Conservation (phyloP, 441 rosid species). For the Iberis amara region DNA sequence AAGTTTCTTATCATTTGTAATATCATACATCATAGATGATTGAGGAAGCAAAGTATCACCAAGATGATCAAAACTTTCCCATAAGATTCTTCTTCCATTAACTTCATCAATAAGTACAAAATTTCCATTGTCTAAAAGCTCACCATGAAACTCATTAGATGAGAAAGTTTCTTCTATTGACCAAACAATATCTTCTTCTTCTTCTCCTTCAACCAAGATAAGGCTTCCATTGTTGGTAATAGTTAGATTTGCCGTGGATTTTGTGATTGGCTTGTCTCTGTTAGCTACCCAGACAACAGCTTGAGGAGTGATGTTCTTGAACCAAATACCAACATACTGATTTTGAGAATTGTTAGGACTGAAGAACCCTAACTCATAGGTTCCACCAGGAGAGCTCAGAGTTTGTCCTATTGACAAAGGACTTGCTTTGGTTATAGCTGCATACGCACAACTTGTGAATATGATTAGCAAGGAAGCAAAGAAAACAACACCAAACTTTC, state of each 20-base stretch:
- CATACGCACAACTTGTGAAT: slow-evolving; percentile 22
- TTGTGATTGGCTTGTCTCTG: slow-evolving; percentile 25
- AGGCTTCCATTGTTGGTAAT: slow-evolving; percentile 28
- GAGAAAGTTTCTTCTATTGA: slow-evolving; percentile 19
- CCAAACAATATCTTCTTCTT: slow-evolving; percentile 25
- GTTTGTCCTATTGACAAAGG: slow-evolving; percentile 35
- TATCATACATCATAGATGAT: slow-evolving; percentile 21
- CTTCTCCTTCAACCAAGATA: slow-evolving; percentile 17
- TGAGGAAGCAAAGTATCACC: slow-evolving; percentile 31
- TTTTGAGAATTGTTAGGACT: slow-evolving; percentile 30
- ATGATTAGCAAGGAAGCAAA: slow-evolving; percentile 21
- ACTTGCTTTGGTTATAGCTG: slow-evolving; percentile 24
- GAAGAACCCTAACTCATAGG: slow-evolving; percentile 42
- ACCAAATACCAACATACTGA: slow-evolving; percentile 48
- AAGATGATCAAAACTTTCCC: slow-evolving; percentile 34
- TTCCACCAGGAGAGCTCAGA: slow-evolving; percentile 30
- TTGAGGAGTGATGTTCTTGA: slow-evolving; percentile 30
- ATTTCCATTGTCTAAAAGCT: slow-evolving; percentile 28
- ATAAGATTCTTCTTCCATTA: slow-evolving; percentile 1
- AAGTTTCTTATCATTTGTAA: slow-evolving; percentile 4
- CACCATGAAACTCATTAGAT: slow-evolving; percentile 6
- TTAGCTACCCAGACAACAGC: slow-evolving; percentile 38
- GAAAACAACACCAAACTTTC: slow-evolving; percentile 15
- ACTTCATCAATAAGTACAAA: slow-evolving; percentile 21
- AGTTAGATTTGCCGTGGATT: slow-evolving; percentile 20